Base-by-base conservation (phyloP, 2,329 filamentous ascomycete genomes). In the Monilinia aucupariae region DNA sequence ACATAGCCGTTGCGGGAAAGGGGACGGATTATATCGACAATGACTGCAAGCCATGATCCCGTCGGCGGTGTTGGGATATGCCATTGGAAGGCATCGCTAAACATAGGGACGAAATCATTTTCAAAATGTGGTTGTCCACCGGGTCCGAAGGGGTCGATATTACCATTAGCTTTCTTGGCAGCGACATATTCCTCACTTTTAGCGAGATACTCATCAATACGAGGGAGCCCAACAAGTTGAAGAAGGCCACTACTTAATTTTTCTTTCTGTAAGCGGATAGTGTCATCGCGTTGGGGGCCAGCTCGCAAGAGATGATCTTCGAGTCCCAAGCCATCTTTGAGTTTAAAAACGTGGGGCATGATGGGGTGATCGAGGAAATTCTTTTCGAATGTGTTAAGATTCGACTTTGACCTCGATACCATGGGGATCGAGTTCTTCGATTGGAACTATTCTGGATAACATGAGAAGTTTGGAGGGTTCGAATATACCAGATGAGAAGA, bases 81-180 rank as follows among this genome's bases (percentile, higher is more conserved):
- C 78, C 78, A 80, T 68, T 81, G 79, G 73, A 80, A 81, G 6
- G 78, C 77, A 47, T 73, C 73, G 34, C 74, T 74, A 70, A 86
- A 87, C 76, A 86, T 79, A 59, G 78, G 75, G 13, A 87, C 80
- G 68, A 87, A 87, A 73, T 87, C 84, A 41, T 85, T 77, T 73
- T 85, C 82, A 66, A 85, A 85, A 66, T 85, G 83, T 32, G 83
- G 83, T 71, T 85, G 82, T 8, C 81, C 82, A 4, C 73, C 76
- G 0, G 82, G 82, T 1, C 78, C 78, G 68, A 85, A 85, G 2
- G 82, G 82, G 61, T 85, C 83, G 0, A 72, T 61, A 2, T 73
- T 73, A 12, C 71, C 75, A 59, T 80, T 79, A 3, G 71, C 67
- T 13, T 72, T 73, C 65, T 79, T 79, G 56, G 72, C 75, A 17